Base-by-base conservation (phyloP, 345 rosid genomes). In the Ceriops decandra region DNA sequence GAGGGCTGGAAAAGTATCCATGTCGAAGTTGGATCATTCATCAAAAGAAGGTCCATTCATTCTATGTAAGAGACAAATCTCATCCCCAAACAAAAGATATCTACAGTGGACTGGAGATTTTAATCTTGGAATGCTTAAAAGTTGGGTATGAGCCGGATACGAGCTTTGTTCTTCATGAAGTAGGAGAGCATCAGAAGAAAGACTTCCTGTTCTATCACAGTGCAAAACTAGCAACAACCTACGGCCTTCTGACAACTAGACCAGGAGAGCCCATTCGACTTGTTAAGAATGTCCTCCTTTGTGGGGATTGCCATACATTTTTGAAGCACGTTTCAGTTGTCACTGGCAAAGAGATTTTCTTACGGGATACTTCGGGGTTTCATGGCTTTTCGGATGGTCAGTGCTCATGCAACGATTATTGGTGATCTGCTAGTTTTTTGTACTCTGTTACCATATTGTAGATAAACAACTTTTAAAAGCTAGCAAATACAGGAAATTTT, bases 281-380 rank as follows among this genome's bases (percentile, higher is more conserved):
- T 10, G 71, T 86, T 74, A 93, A 93, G 88, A 93, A 89, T 80
- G 79, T 93, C 54, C 79, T 74, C 72, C 73, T 91, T 0, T 89
- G 97, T 62, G 92, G 91, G 74, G 97, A 93, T 70, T 93, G 98
- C 79, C 97, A 89, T 68, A 52, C 80, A 22, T 93, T 93, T 76
- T 72, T 89, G 64, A 89, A 86, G 68, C 70, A 72, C 36, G 85
- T 85, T 10, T 86, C 96, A 0, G 32, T 70, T 22, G 80, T 91
- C 68, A 80, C 90, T 2, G 73, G 78, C 38, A 88, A 91, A 76
- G 85, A 89, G 71, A 83, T 93, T 10, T 16, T 84, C 57, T 20
- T 89, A 13, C 82, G 98, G 81, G 97, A 93, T 73, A 33, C 91
- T 30, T 91, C 96, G 0, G 98, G 97, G 26, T 89, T 89, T 82